Evolutionary conservation across 176 grass and related monocot genomes (phyloP), one percentile per base, ranked within the genome.

Genomic region (Luzula sylvatica): DNA sequence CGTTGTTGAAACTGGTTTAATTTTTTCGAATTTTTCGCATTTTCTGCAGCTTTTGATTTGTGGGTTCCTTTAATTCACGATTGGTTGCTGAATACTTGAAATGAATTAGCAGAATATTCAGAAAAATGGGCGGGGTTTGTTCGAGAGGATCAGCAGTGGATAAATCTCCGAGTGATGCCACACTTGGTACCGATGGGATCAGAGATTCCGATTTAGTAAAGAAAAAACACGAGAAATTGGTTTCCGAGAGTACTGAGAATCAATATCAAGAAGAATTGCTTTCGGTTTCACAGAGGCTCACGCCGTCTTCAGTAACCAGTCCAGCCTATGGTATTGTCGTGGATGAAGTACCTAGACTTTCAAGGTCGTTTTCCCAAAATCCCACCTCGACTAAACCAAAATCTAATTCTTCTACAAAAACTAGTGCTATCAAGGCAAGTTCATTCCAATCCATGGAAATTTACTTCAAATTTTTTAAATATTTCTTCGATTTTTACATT

Each of bases 101-200:
- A 26, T 63, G 58, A 63, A 11, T 47, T 63, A 11, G 28, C 46
- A 63, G 25, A 63, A 18, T 7, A 48, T 48, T 44, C 46, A 51
- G 63, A 44, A 50, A 53, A 56, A 90, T 90, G 86, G 93, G 93
- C 30, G 81, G 82, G 3, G 59, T 89, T 53, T 98, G 93, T 70
- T 90, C 93, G 6, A 98, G 68, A 61, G 64, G 77, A 64, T 80
- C 86, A 3, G 86, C 75, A 1, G 65, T 90, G n/a, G 78, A 90
- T 75, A 98, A 98, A 72, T 98, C 86, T 22, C 86, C 78, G 26
- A 98, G 86, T 38, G 93, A 90, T 38, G 71, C 78, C 42, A 77
- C 60, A 43, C 71, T 89, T 15, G 77, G 55, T 9, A 24, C 29
- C 48, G 63, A 67, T 75, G 68, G 55, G 40, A 44, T 72, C 6